Conservation (phyloP, 495 filamentous ascomycete species). For the Xylaria intraflava region DNA sequence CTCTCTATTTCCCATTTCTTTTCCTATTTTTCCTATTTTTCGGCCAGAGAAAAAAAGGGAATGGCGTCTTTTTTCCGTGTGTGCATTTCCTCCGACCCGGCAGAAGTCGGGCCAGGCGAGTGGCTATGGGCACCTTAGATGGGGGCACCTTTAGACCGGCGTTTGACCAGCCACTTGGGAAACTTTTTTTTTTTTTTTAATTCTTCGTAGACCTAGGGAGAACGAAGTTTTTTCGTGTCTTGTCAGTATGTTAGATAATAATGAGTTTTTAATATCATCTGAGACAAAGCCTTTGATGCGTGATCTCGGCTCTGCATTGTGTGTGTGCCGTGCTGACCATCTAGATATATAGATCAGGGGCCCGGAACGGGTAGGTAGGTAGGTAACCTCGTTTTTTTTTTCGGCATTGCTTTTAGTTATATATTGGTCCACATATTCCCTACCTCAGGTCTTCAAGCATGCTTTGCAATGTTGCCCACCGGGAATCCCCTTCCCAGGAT, state of each 20-base stretch:
- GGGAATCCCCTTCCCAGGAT: conserved; percentile 69
- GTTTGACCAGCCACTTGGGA: background rate
- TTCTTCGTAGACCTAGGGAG: background rate
- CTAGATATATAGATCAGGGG: too few species aligned
- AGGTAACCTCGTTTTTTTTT: background rate
- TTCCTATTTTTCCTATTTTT: background rate
- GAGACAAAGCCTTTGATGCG: background rate
- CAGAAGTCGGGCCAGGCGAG: too few species aligned
- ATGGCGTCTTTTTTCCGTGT: background rate
- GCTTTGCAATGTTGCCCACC: conserved; percentile 58
- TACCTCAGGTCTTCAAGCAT: conserved; percentile 52
- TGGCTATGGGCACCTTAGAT: background rate
- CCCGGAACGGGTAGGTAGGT: too few species aligned
- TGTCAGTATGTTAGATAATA: background rate
- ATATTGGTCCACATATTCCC: background rate
- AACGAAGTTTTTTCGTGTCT: background rate
- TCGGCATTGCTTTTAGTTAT: background rate
- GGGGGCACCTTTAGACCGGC: background rate
- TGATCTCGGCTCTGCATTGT: background rate
- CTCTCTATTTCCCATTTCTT: background rate
- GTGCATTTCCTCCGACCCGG: background rate
- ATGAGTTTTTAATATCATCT: background rate
- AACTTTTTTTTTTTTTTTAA: too few species aligned
- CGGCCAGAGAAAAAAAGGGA: background rate
- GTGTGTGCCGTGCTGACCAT: too few species aligned